Percentiles rank a stretch among this genome's conserved stretches.
Evolutionary conservation across 192 early-diverging fungal species (phyloP).

Genomic region (Coemansia sp.): DNA sequence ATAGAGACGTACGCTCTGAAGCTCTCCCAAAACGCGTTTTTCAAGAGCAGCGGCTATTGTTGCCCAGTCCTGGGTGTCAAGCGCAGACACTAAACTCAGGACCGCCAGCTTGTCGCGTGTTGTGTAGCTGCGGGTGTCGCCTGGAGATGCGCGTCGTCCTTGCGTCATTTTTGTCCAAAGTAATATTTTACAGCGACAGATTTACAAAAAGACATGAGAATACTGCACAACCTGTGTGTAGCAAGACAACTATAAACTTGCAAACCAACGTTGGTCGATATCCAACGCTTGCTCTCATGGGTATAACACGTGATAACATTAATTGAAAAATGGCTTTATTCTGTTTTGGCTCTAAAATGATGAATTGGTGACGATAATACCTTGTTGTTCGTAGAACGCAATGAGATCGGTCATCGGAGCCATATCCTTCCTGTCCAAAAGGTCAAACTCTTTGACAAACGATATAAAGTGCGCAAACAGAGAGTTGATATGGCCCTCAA

Average conservation of each 20-base stretch:
- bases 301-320: no score
- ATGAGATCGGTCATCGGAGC: slow-evolving; percentile 79
- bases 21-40: slow-evolving; percentile 1
- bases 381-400: slow-evolving; percentile 48
- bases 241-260: no score
- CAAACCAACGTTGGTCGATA: no score
- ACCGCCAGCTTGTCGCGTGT: slow-evolving; percentile 34
- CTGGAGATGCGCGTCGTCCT: background rate
- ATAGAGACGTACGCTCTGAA: slow-evolving; percentile 4
- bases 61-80: slow-evolving; percentile 28
- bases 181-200: background rate
- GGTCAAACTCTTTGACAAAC: slow-evolving; percentile 90
- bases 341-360: background rate
- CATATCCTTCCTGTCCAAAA: slow-evolving; percentile 89
- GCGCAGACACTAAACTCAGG: slow-evolving; percentile 24
- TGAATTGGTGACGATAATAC: slow-evolving; percentile 15
- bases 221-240: no score
- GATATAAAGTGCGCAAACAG: slow-evolving; percentile 94
- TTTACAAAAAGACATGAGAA: no score
- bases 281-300: no score
- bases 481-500: slow-evolving; percentile 92
- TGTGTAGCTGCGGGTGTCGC: slow-evolving; percentile 10
- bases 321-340: no score
- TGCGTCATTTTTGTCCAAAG: slow-evolving; percentile 7
- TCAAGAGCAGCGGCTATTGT: slow-evolving; percentile 7